Base-by-base conservation (phyloP, 805 yeast genomes). In the Pichia rugopelliculosa region DNA sequence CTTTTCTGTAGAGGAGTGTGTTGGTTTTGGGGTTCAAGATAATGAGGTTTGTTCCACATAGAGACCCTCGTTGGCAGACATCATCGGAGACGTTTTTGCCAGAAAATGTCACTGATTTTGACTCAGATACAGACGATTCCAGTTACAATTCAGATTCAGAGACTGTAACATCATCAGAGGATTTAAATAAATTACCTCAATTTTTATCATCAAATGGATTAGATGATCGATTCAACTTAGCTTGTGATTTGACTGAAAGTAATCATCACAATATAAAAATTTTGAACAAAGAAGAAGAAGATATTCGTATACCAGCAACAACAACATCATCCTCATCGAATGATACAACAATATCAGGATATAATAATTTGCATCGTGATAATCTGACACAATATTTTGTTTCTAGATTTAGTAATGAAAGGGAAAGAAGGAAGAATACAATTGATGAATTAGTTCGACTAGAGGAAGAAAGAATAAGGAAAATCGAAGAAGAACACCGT, bases 11-110 rank as follows among this genome's bases (percentile, higher is more conserved):
- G 13, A 15, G 3, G n/a, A 6, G 18, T 8, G 9, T 22, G 26
- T 11, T 15, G 8, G 17, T 22, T n/a, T n/a, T n/a, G n/a, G n/a
- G 13, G 17, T 5, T 13, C 12, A 7, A 27, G 15, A 20, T 24
- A 6, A 60, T 62, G 67, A 52, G 66, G 44, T 62, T 61, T 42
- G 53, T 53, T 15, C 66, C 66, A 20, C 65, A 59, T 39, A 49
- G 59, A 50, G 52, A 54, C 46, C 56, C 39, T 22, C 38, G 30
- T 9, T 51, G 57, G 21, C 62, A 57, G 45, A 45, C 45, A 20
- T 30, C 34, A 3, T 15, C 34, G n/a, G 18, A 30, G 12, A 30
- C 15, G 10, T 30, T 30, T 30, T 30, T n/a, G 5, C 17, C 9
- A 6, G 34, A 6, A 30, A 4, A 30, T 30, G 10, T 3, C 6